Evolutionary conservation across 805 yeast genomes (phyloP).

Genomic region (Tetrapisispora iriomotensis): DNA sequence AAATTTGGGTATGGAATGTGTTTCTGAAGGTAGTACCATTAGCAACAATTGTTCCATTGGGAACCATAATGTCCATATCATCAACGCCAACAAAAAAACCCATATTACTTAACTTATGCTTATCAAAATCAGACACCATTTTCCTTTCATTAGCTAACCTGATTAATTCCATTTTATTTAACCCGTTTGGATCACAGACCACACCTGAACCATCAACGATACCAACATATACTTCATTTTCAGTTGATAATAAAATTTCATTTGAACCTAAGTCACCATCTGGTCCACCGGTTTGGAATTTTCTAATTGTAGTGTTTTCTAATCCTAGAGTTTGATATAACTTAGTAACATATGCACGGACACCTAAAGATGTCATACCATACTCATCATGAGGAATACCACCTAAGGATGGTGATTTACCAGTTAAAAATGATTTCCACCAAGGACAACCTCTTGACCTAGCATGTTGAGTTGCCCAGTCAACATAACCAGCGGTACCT

Average conservation of each 20-base stretch:
- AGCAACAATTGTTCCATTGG: slow-evolving; percentile 61
- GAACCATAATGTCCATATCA: slow-evolving; percentile 68
- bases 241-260: slow-evolving; percentile 75
- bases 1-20: slow-evolving; percentile 69
- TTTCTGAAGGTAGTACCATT: slow-evolving; percentile 89
- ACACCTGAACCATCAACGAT: slow-evolving; percentile 96
- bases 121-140: slow-evolving; percentile 65
- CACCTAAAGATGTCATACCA: slow-evolving; percentile 96
- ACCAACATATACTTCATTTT: slow-evolving; percentile 73
- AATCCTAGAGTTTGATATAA: slow-evolving; percentile 71
- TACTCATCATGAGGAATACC: slow-evolving; percentile 98
- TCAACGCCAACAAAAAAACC: slow-evolving; percentile 84
- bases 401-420: slow-evolving; percentile 83
- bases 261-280: slow-evolving; percentile 97
- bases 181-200: slow-evolving; percentile 81
- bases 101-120: slow-evolving; percentile 49
- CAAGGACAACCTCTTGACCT: slow-evolving; percentile 85
- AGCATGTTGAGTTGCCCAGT: slow-evolving; percentile 97
- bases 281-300: slow-evolving; percentile 97
- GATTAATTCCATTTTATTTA: slow-evolving; percentile 67
- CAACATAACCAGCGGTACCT: slow-evolving; percentile 90
- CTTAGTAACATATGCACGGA: slow-evolving; percentile 81
- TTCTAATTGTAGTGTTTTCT: slow-evolving; percentile 48
- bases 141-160: slow-evolving; percentile 70
- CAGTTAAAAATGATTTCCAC: slow-evolving; percentile 98